Evolutionary conservation across 805 yeast species (phyloP), one percentile per base, ranked within the genome.

Genomic region (Spencermartinsiella europaea): DNA sequence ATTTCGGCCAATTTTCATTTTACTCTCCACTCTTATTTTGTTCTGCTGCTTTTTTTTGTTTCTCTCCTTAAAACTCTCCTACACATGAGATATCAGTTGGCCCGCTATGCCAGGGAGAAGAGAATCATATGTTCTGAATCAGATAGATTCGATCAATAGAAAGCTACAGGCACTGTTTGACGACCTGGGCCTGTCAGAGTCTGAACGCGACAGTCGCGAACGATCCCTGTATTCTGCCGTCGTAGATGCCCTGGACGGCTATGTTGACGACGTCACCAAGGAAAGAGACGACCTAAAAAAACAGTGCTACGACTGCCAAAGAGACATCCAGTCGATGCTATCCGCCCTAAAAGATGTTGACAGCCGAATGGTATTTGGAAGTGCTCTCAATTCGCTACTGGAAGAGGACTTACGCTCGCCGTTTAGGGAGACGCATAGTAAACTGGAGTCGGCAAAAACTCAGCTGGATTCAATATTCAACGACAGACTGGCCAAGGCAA

Each of bases 91-190:
- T n/a, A n/a, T n/a, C n/a, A n/a, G n/a, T n/a, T n/a, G n/a, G n/a
- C n/a, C n/a, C n/a, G 8, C 21, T 10, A 38, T 38, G 42, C 33
- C 42, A 12, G 42, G 33, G 19, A 38, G 56, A 20, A 25, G 59
- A 33, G 46, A 44, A 22, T 58, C 64, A 10, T 55, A 50, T 35
- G 55, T 61, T 15, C 46, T 19, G 17, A 33, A 14, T 15, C 63
- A 61, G 42, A 53, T 63, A 15, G 54, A 44, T 5, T 45, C 57
- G 14, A 53, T 62, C 28, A 54, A 55, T 37, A 48, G 47, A 44
- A 55, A 46, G 40, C 51, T 63, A 14, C 62, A 60, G 45, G 44
- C 44, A 20, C 53, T 63, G 20, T 56, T 57, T 34, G 59, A 54
- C 36, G 59, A 55, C 31, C 38, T 57, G 17, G 61, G 61, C 5